phyloP scores from a whole-genome alignment of 768 basidiomycete species.

The Trichaptum fuscoviolaceum region DNA sequence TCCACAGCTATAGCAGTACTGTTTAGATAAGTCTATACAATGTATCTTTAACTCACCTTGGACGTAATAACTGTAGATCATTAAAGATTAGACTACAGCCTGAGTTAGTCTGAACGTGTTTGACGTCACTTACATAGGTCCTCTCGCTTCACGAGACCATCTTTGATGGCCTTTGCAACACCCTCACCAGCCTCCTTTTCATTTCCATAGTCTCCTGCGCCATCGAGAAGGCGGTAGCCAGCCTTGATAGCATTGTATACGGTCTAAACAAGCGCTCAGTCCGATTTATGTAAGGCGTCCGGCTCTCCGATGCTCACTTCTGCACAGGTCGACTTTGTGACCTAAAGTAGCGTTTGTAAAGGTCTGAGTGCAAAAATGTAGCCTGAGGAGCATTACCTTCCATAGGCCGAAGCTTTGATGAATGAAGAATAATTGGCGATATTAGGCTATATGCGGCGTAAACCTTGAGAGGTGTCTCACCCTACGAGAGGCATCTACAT shows the following conservation, averaged over 20 bases:
- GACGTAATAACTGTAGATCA: constrained; percentile 65
- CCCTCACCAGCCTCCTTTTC: constrained; percentile 84
- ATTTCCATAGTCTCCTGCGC: constrained; percentile 85
- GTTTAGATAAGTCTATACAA: background rate
- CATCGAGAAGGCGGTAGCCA: constrained; percentile 84
- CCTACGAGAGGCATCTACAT: constrained; percentile 66
- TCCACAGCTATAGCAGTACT: constrained; percentile 59
- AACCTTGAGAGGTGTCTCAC: constrained; percentile 32
- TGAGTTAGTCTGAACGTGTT: background rate
- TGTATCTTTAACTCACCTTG: constrained; percentile 42
- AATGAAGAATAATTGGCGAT: background rate
- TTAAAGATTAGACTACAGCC: constrained; percentile 4
- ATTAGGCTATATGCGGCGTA: constrained; percentile 10
- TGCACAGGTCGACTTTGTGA: constrained; percentile 55
- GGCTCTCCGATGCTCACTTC: constrained; percentile 35
- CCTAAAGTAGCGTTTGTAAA: constrained; percentile 27
- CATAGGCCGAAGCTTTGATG: constrained; percentile 57
- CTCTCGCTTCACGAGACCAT: constrained; percentile 82
- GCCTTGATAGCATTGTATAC: constrained; percentile 84
- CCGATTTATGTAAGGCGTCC: background rate
- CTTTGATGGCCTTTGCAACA: constrained; percentile 67
- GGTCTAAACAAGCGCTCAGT: constrained; percentile 35
- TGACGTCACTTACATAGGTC: constrained; percentile 62
- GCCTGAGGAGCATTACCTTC: constrained; percentile 41
- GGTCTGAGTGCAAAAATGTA: background rate